Percentiles rank a stretch among this genome's conserved stretches.
These are phyloP conservation scores for Apostasia ramifera DNA, from an alignment of 106 monocot species.

Conservation along the genomic window DNA sequence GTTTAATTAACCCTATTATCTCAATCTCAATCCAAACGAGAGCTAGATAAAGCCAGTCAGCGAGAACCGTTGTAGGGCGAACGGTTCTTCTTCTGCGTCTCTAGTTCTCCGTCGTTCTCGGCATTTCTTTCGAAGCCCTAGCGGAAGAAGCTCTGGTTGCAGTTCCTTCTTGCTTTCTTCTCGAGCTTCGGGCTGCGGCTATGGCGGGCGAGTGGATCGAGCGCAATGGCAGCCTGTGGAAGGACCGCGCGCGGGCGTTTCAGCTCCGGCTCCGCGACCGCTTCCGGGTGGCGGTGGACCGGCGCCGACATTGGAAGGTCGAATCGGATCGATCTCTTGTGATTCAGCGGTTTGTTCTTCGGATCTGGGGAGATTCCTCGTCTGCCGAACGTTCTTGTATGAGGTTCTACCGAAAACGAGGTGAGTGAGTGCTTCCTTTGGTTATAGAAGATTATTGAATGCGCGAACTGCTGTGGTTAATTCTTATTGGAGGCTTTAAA, in stretches of 20 bases:
- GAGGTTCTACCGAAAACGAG: constrained; percentile 55
- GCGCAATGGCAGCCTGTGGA: constrained; percentile 26
- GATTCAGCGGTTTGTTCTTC: constrained; percentile 42
- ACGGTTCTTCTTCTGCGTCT: too few relatives aligned
- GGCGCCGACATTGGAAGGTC: constrained; percentile 32
- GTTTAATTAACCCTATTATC: too few relatives aligned
- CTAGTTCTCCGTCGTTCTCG: too few relatives aligned
- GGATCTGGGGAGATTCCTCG: constrained; percentile 20
- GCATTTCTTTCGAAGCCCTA: neutral
- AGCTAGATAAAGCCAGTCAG: too few relatives aligned
- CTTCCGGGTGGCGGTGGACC: constrained; percentile 71
- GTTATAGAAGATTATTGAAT: too few relatives aligned
- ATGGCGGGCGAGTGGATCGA: constrained; percentile 22
- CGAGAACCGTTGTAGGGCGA: too few relatives aligned
- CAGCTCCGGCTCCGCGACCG: constrained; percentile 59
- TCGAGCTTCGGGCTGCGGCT: neutral
- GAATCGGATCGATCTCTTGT: constrained; percentile 27
- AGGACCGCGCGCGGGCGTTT: constrained; percentile 44
- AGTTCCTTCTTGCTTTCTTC: neutral
- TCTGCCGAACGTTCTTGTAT: constrained; percentile 21
- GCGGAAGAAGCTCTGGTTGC: neutral
- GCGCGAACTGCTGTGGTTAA: too few relatives aligned
- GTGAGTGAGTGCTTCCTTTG: constrained; percentile 8
- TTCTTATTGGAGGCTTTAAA: too few relatives aligned
- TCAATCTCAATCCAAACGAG: too few relatives aligned